Conservation (phyloP, 2,329 filamentous ascomycete genomes). For the Cadophora gregata region DNA sequence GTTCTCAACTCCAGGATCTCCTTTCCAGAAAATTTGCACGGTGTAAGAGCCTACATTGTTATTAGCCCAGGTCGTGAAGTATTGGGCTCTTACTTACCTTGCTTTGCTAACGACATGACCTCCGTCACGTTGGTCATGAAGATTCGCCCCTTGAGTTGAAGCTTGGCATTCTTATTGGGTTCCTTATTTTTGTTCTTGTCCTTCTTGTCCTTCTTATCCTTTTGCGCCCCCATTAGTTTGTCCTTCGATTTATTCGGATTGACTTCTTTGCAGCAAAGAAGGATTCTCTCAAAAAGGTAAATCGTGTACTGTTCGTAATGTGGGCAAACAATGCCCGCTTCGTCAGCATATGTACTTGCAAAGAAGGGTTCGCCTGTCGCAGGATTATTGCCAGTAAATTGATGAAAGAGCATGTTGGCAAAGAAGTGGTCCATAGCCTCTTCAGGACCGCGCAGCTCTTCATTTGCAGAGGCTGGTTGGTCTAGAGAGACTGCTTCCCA, state of each 20-base stretch:
- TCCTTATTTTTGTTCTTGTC: constrained; percentile 77
- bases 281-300: constrained; percentile 93
- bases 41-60: constrained; percentile 77
- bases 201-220: constrained; percentile 78
- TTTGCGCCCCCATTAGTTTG: constrained; percentile 69
- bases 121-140: constrained; percentile 99
- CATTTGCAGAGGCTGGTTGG: neutral
- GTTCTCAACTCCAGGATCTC: constrained; percentile 92
- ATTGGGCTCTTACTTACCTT: constrained; percentile 64
- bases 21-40: constrained; percentile 98
- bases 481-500: neutral
- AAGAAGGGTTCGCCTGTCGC: constrained; percentile 26
- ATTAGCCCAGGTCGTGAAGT: neutral
- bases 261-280: constrained; percentile 96
- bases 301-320: constrained; percentile 78
- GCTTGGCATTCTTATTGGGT: constrained; percentile 70
- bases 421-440: constrained; percentile 22
- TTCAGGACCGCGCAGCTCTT: constrained; percentile 19
- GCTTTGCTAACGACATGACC: constrained; percentile 84
- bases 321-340: constrained; percentile 33
- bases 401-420: constrained; percentile 26
- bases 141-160: constrained; percentile 95
- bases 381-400: constrained; percentile 24
- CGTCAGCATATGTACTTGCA: constrained; percentile 37
- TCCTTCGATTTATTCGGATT: constrained; percentile 80